Percentiles rank a stretch among this genome's conserved stretches.
These are phyloP conservation scores for Allomyces macrogynus DNA, from an alignment of 192 early-diverging fungal genomes.

Conservation along the genomic window DNA sequence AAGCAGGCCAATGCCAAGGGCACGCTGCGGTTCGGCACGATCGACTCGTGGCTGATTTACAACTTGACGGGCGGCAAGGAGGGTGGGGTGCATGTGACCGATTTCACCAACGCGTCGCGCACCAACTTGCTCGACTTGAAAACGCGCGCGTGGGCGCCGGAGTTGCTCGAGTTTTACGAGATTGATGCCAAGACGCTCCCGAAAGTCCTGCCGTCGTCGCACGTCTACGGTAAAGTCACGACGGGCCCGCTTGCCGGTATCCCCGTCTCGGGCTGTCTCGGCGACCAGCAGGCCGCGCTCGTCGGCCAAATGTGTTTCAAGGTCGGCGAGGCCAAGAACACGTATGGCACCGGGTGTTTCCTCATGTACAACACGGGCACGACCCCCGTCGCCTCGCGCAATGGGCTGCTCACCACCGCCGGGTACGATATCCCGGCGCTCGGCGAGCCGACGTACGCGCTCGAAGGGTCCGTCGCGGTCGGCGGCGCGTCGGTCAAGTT, in stretches of 20 bases:
- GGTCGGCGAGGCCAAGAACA: slow-evolving; percentile 79
- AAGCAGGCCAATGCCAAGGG: slow-evolving; percentile 50
- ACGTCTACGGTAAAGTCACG: slow-evolving; percentile 44
- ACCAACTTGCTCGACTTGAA: slow-evolving; percentile 88
- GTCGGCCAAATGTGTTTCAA: slow-evolving; percentile 86
- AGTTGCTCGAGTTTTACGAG: slow-evolving; percentile 57
- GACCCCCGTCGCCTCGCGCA: slow-evolving; percentile 48
- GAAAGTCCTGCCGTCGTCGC: slow-evolving; percentile 59
- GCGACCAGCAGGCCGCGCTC: slow-evolving; percentile 86
- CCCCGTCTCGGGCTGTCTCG: slow-evolving; percentile 70
- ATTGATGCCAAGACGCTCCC: slow-evolving; percentile 42
- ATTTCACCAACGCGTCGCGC: slow-evolving; percentile 82
- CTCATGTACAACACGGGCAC: slow-evolving; percentile 85
- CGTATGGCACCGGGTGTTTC: slow-evolving; percentile 91
- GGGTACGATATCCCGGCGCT: slow-evolving; percentile 64
- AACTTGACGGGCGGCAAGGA: slow-evolving; percentile 64
- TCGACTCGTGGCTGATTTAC: slow-evolving; percentile 89
- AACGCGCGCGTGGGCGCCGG: slow-evolving; percentile 57
- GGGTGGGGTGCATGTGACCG: slow-evolving; percentile 58
- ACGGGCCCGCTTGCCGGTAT: slow-evolving; percentile 43
- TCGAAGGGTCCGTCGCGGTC: slow-evolving; percentile 81
- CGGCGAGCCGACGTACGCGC: slow-evolving; percentile 50
- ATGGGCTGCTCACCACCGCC: slow-evolving; percentile 75
- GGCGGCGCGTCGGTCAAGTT: slow-evolving; percentile 81
- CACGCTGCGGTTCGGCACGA: slow-evolving; percentile 62